These are phyloP conservation scores for Coprinopsis marcescibilis DNA, from an alignment of 768 basidiomycete species.

Conservation along the genomic window DNA sequence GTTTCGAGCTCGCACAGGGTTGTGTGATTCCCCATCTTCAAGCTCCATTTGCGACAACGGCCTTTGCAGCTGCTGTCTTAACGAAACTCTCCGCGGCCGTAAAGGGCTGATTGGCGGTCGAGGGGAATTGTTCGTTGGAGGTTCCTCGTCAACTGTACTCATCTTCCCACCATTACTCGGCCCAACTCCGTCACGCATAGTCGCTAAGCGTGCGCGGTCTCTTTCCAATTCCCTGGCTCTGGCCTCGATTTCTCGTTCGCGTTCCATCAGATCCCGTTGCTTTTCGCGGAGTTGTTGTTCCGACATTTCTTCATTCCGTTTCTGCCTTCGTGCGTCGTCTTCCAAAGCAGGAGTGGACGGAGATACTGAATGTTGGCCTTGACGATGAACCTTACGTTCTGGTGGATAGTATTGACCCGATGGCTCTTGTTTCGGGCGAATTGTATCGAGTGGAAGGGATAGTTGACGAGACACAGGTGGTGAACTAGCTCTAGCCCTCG, in stretches of 20 bases:
- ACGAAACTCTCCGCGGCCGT: constrained; percentile 26
- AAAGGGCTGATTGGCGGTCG: constrained; percentile 14
- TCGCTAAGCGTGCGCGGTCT: constrained; percentile 41
- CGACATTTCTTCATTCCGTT: constrained; percentile 43
- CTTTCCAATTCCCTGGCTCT: constrained; percentile 52
- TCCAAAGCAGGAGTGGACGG: constrained; percentile 10
- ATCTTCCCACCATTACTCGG: constrained; percentile 7
- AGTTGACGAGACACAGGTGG: constrained; percentile 26
- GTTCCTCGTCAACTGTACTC: constrained; percentile 11
- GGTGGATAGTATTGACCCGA: constrained; percentile 10
- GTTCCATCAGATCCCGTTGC: constrained; percentile 45
- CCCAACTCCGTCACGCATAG: constrained; percentile 26
- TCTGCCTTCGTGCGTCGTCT: constrained; percentile 31
- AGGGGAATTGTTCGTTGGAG: constrained; percentile 9
- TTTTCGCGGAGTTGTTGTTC: constrained; percentile 50
- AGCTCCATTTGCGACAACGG: constrained; percentile 22
- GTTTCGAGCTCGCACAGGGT: constrained; percentile 7
- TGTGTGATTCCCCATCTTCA: constrained; percentile 13
- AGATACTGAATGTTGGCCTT: constrained; percentile 8
- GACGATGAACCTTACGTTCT: constrained; percentile 10
- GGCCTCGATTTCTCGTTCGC: constrained; percentile 50
- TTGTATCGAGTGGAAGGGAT: constrained; percentile 21
- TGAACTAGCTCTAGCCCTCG: constrained; percentile 21
- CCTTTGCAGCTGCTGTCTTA: constrained; percentile 27
- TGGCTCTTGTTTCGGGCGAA: constrained; percentile 13